Percentiles rank a stretch among this genome's conserved stretches.
phyloP scores from a whole-genome alignment of 148 eudicot species.

The Fallopia convolvulus region DNA sequence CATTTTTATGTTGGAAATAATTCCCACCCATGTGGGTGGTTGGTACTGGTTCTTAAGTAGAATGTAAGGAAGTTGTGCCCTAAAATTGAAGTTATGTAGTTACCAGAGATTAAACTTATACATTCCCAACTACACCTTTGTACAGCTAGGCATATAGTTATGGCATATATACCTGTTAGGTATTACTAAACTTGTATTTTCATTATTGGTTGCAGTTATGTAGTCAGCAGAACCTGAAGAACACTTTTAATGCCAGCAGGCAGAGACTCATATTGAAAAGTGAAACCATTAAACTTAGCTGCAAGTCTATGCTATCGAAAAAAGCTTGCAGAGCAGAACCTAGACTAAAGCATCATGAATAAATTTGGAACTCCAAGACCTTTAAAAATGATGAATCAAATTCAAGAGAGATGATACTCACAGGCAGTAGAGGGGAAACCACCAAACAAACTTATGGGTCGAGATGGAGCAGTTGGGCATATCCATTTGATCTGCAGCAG shows the following conservation, averaged over 20 bases:
- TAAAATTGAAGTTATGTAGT: neutral
- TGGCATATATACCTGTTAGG: neutral
- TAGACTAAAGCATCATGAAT: constrained; percentile 11
- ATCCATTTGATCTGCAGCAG: constrained; percentile 86
- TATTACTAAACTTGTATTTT: neutral
- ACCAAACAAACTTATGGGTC: constrained; percentile 75
- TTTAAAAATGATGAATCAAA: neutral
- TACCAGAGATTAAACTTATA: neutral
- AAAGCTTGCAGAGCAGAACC: neutral
- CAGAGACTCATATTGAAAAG: neutral
- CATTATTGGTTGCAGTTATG: neutral
- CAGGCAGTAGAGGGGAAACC: constrained; percentile 94
- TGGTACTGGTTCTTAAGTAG: neutral
- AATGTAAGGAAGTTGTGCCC: neutral
- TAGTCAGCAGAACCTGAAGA: neutral
- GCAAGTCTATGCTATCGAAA: neutral
- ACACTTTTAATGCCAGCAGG: neutral
- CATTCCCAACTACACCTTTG: constrained; percentile 1
- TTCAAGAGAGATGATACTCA: constrained; percentile 31
- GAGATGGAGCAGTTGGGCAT: constrained; percentile 89
- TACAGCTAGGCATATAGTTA: neutral
- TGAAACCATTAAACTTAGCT: neutral
- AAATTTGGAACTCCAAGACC: neutral
- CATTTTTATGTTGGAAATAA: neutral
- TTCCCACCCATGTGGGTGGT: neutral